phyloP scores from a whole-genome alignment of 768 basidiomycete species.

The Leccinellum albellum region DNA sequence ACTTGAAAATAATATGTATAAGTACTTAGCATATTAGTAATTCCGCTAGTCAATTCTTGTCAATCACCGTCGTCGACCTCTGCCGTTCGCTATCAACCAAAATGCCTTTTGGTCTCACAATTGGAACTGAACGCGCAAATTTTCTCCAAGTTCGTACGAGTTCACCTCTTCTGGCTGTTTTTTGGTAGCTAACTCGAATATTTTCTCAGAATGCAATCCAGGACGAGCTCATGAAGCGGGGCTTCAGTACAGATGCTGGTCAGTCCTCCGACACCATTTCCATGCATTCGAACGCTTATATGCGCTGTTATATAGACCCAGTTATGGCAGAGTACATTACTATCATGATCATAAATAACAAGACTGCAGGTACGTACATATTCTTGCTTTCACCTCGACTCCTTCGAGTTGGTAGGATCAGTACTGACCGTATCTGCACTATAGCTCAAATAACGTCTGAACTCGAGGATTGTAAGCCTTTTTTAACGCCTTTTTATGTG shows the following conservation, averaged over 20 bases:
- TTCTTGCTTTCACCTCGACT: neutral
- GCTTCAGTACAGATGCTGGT: conserved; percentile 77
- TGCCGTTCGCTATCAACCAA: conserved; percentile 12
- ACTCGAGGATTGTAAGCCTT: conserved; percentile 67
- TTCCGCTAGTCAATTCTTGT: conserved; percentile 18
- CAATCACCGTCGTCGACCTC: conserved; percentile 27
- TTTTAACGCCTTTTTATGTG: neutral
- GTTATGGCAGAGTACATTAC: conserved; percentile 95
- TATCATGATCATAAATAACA: conserved; percentile 93
- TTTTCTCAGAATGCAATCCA: conserved; percentile 65
- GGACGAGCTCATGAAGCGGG: conserved; percentile 72
- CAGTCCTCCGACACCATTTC: conserved; percentile 19
- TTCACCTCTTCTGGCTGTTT: neutral
- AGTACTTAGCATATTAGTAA: conserved; percentile 27
- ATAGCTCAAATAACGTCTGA: conserved; percentile 84
- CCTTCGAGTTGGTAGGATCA: neutral
- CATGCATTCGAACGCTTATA: conserved; percentile 12
- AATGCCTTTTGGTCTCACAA: conserved; percentile 75
- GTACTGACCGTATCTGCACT: conserved; percentile 7
- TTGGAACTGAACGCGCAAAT: conserved; percentile 73
- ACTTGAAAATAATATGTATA: conserved; percentile 1
- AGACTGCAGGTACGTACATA: conserved; percentile 58
- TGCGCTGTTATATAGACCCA: conserved; percentile 47
- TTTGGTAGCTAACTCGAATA: conserved; percentile 12
- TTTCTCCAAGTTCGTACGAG: conserved; percentile 56